A percentile compares a stretch with the other conserved stretches of the same genome.
These are phyloP conservation scores for Ganoderma lucidum DNA, from an alignment of 1,284 basidiomycete genomes.

Conservation along the genomic window DNA sequence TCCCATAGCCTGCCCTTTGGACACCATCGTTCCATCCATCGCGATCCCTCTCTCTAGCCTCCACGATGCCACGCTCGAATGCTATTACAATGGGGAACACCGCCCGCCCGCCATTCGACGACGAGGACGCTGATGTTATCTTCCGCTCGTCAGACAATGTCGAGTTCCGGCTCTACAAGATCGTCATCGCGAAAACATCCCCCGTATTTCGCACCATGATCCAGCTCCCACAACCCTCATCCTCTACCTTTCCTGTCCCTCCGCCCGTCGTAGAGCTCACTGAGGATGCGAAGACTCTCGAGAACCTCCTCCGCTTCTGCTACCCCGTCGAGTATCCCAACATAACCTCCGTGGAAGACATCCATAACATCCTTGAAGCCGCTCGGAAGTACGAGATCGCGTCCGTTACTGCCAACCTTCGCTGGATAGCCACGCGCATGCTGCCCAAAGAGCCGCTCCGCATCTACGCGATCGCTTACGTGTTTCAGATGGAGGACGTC, in stretches of 20 bases:
- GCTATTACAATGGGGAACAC: too few relatives aligned
- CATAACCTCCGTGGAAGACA: slow-evolving; percentile 8
- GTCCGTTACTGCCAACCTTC: slow-evolving; percentile 10
- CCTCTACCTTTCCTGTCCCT: slow-evolving; percentile 28
- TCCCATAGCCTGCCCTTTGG: background rate
- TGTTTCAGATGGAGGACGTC: slow-evolving; percentile 13
- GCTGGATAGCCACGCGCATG: slow-evolving; percentile 10
- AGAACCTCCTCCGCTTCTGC: slow-evolving; percentile 56
- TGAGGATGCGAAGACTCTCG: slow-evolving; percentile 57
- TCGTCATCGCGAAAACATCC: slow-evolving; percentile 25
- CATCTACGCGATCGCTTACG: slow-evolving; percentile 26
- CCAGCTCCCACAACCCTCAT: slow-evolving; percentile 30
- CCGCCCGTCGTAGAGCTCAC: slow-evolving; percentile 21
- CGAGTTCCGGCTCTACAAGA: slow-evolving; percentile 28
- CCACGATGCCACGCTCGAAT: background rate
- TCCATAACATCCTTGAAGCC: slow-evolving; percentile 22
- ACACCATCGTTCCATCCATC: background rate
- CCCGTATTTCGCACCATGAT: slow-evolving; percentile 34
- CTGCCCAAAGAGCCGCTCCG: slow-evolving; percentile 16
- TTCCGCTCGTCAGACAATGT: slow-evolving; percentile 25
- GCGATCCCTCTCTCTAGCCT: background rate
- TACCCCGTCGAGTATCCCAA: slow-evolving; percentile 38
- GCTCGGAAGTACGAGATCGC: slow-evolving; percentile 36
- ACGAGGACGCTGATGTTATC: slow-evolving; percentile 23
- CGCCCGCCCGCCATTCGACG: slow-evolving; percentile 21